A percentile compares a stretch with the other conserved stretches of the same genome.
Conservation (phyloP, 2,329 filamentous ascomycete genomes). For the Microdochium bolleyi region DNA sequence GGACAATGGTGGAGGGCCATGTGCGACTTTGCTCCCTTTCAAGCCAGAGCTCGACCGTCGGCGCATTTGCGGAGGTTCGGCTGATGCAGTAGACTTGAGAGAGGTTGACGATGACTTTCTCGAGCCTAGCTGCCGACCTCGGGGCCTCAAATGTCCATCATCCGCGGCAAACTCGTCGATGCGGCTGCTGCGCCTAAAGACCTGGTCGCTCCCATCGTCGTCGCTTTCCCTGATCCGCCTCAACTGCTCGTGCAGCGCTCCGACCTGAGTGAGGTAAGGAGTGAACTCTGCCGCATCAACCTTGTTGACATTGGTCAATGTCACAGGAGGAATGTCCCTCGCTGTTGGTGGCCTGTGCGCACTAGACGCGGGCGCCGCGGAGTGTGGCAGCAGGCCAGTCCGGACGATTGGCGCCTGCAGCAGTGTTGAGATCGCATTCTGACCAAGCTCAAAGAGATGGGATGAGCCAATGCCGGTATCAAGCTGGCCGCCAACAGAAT, state of each 20-base stretch:
- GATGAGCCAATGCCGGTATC: conserved; percentile 56
- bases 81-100: conserved; percentile 39
- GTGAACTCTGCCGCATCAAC: conserved; percentile 75
- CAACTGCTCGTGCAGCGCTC: conserved; percentile 81
- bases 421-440: conserved; percentile 94
- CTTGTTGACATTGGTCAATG: conserved; percentile 78
- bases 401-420: conserved; percentile 84
- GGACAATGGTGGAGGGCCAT: conserved; percentile 76
- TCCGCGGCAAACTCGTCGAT: conserved; percentile 31
- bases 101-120: conserved; percentile 36
- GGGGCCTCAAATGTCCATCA: conserved; percentile 40
- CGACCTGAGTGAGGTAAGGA: conserved; percentile 78
- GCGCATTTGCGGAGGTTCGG: conserved; percentile 33
- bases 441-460: conserved; percentile 61
- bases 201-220: conserved; percentile 46
- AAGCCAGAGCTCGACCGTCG: conserved; percentile 39
- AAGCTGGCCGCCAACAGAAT: conserved; percentile 77
- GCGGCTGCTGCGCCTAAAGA: conserved; percentile 28
- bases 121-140: conserved; percentile 25
- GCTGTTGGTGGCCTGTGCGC: conserved; percentile 76
- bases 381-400: conserved; percentile 77
- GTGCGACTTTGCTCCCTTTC: conserved; percentile 46
- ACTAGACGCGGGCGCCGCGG: conserved; percentile 58
- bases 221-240: conserved; percentile 73
- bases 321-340: conserved; percentile 87